These are phyloP conservation scores for Pythium aquatile DNA, from an alignment of 352 stramenopile species.

Conservation along the genomic window DNA sequence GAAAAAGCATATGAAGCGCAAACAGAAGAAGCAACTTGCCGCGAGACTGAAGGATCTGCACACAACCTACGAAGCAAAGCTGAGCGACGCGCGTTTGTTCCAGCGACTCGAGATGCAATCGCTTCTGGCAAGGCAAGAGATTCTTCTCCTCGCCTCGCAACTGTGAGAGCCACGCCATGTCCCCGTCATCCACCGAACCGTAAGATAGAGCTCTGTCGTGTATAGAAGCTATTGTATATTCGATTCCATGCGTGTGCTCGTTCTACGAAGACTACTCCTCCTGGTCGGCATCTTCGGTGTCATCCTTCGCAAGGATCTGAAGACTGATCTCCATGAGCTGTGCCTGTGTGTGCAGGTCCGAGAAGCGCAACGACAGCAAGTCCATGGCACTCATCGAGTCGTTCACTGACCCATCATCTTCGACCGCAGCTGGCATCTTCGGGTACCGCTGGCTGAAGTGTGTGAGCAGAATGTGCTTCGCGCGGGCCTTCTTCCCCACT, in stretches of 20 bases:
- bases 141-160: conserved; percentile 19
- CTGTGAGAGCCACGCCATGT: not conserved
- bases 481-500: conserved; percentile 73
- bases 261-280: conserved; percentile 14
- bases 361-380: conserved; percentile 69
- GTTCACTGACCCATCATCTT: conserved; percentile 18
- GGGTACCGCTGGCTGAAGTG: conserved; percentile 94
- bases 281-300: conserved; percentile 28
- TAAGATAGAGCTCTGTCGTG: conserved; percentile 4
- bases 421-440: conserved; percentile 57
- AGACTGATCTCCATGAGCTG: conserved; percentile 62
- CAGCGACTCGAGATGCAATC: conserved; percentile 26
- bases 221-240: conserved; percentile 3
- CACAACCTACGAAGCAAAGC: conserved; percentile 12
- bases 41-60: conserved; percentile 29
- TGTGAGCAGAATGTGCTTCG: conserved; percentile 91
- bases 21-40: conserved; percentile 64
- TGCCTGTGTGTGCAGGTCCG: conserved; percentile 51
- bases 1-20: conserved; percentile 71
- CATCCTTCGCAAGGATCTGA: conserved; percentile 52
- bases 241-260: not conserved
- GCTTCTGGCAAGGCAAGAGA: conserved; percentile 18
- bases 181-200: not conserved
- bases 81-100: conserved; percentile 20
- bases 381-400: conserved; percentile 63